Base-by-base conservation (phyloP, 345 rosid species). In the Linum usitatissimum region DNA sequence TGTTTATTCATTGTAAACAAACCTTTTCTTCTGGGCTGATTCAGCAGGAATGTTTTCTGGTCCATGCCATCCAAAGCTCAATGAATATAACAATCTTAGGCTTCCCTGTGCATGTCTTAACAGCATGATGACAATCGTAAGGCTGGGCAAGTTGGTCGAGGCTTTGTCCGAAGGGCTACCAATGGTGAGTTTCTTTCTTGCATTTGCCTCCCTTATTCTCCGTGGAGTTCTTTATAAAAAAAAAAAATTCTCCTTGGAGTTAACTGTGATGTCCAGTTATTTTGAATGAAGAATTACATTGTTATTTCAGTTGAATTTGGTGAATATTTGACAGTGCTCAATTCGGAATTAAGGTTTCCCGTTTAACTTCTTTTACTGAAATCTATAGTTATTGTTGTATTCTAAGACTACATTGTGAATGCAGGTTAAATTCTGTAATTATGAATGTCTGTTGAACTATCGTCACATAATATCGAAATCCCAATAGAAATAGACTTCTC, bases 21-120 rank as follows among this genome's bases (percentile, higher is more conserved):
- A 77, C 70, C 74, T 67, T 73, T 73, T 72, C 68, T 75, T 68
- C 67, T 69, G 82, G 76, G 81, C 68, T 80, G 79, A 78, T 82
- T 80, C 77, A 31, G 75, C 61, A 38, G 77, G 82, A 79, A 77
- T 79, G 82, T 80, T 74, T 78, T 73, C 71, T 40, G 65, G 67
- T 71, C 68, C 77, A 39, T 81, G 80, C 79, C 74, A 76, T 77
- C 69, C 53, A 73, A 74, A 80, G 83, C 80, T 76, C 80, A 65
- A 23, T 74, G 71, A 78, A 78, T 81, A 67, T 86, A 83, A 82
- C 86, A 75, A 75, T 87, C 68, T 87, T 81, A 75, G 91, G 76
- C 83, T 83, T 90, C 84, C 90, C 81, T 87, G 80, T 90, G 75
- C 78, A 83, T 89, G 78, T 85, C 80, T 68, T 85, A 80, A 86